A percentile compares a stretch with the other conserved stretches of the same genome.
Evolutionary conservation across 768 basidiomycete species (phyloP).

Genomic region (Ramaria sp.): DNA sequence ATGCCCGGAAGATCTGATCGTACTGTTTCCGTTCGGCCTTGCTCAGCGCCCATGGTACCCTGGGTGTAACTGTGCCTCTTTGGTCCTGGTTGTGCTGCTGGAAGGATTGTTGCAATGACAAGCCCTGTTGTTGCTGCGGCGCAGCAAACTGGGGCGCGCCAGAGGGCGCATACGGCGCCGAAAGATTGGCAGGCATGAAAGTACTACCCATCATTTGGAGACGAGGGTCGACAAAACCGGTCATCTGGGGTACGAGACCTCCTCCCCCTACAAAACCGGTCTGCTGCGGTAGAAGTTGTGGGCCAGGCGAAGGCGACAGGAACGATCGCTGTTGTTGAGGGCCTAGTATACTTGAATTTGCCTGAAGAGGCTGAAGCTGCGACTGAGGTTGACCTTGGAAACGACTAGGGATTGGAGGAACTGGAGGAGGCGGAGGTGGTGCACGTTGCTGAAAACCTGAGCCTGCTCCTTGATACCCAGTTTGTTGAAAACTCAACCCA

Average conservation of each 20-base stretch:
- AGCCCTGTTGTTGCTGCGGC: constrained; percentile 42
- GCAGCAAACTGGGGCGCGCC: constrained; percentile 53
- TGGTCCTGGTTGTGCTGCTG: constrained; percentile 77
- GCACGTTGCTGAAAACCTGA: constrained; percentile 26
- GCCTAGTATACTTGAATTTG: constrained; percentile 7
- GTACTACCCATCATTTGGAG: constrained; percentile 83
- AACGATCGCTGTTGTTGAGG: constrained; percentile 35
- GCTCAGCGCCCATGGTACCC: constrained; percentile 76
- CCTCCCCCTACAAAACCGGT: constrained; percentile 40
- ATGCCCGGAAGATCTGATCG: constrained; percentile 93
- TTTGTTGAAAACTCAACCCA: constrained; percentile 29
- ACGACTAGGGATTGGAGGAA: constrained; percentile 52
- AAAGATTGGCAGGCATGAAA: constrained; percentile 74
- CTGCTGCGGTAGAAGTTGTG: constrained; percentile 37
- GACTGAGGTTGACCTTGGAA: constrained; percentile 40
- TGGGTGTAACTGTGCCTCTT: constrained; percentile 51
- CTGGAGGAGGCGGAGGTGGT: constrained; percentile 43
- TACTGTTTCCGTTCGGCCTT: constrained; percentile 94
- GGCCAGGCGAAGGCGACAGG: constrained; percentile 43
- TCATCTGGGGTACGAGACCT: constrained; percentile 59
- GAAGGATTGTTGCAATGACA: constrained; percentile 72
- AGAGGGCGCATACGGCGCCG: constrained; percentile 45
- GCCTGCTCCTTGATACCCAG: constrained; percentile 18
- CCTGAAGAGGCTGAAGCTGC: constrained; percentile 17
- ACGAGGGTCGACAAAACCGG: constrained; percentile 75